A percentile compares a stretch with the other conserved stretches of the same genome.
Conservation (phyloP, 495 filamentous ascomycete genomes). For the Penicillium cosmopolitanum region DNA sequence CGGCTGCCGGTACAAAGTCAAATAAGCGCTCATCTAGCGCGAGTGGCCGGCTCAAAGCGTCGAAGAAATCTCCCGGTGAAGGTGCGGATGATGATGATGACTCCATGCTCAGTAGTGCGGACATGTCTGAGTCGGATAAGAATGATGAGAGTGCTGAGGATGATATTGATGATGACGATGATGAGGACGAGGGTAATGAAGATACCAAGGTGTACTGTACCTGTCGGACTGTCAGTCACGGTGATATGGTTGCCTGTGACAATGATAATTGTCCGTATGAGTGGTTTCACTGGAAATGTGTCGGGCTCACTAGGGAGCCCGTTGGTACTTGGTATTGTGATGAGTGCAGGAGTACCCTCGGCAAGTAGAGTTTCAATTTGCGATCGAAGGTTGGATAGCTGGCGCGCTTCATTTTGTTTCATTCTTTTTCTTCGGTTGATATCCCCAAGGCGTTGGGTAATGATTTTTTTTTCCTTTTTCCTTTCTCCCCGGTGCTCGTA, state of each 20-base stretch:
- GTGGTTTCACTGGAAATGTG: constrained; percentile 99
- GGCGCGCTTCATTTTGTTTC: too few relatives aligned
- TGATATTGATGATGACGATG: constrained; percentile 68
- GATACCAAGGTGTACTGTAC: constrained; percentile 91
- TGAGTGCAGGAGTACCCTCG: constrained; percentile 68
- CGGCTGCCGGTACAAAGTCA: constrained; percentile 53
- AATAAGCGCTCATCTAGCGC: constrained; percentile 57
- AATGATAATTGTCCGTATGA: constrained; percentile 90
- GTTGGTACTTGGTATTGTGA: constrained; percentile 93
- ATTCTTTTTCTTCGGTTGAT: too few relatives aligned
- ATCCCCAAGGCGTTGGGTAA: too few relatives aligned
- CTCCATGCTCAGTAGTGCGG: constrained; percentile 56
- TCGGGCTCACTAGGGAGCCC: constrained; percentile 86
- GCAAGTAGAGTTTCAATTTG: constrained; percentile 34
- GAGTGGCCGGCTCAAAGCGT: constrained; percentile 43
- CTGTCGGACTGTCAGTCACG: constrained; percentile 90
- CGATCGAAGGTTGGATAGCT: too few relatives aligned
- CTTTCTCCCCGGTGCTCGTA: too few relatives aligned
- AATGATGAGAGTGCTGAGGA: constrained; percentile 49
- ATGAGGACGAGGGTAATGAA: constrained; percentile 82
- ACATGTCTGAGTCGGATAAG: constrained; percentile 53
- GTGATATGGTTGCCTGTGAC: constrained; percentile 98
- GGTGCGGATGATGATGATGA: constrained; percentile 71
- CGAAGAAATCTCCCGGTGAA: constrained; percentile 63
- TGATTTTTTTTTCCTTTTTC: too few relatives aligned